Percentiles rank a stretch among this genome's conserved stretches.
phyloP scores from a whole-genome alignment of 1,284 basidiomycete genomes.

The Marasmius tenuissimus region DNA sequence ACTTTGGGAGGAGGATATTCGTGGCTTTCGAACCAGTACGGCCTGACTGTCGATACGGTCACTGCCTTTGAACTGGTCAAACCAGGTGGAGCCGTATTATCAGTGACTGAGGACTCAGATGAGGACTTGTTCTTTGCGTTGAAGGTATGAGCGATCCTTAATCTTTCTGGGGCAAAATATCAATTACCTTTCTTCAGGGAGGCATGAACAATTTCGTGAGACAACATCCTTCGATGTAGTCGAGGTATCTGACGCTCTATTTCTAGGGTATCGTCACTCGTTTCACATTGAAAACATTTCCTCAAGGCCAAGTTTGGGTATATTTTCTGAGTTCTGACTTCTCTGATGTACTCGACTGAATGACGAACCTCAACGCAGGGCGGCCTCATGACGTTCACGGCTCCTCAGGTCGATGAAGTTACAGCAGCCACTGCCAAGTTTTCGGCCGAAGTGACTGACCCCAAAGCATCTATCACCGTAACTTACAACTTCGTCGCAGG shows the following conservation, averaged over 20 bases:
- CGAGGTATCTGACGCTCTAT: conserved; percentile 1
- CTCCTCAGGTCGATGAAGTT: conserved; percentile 35
- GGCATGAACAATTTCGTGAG: conserved; percentile 42
- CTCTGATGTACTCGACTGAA: not conserved
- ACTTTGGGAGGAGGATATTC: conserved; percentile 52
- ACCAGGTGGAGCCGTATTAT: conserved; percentile 33
- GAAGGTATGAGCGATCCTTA: conserved; percentile 20
- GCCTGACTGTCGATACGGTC: conserved; percentile 40
- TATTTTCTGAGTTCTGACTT: conserved; percentile 9
- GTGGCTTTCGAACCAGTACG: conserved; percentile 36
- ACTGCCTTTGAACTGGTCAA: conserved; percentile 34
- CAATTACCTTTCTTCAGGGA: conserved; percentile 2
- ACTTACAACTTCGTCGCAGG: conserved; percentile 50
- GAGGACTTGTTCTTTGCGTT: conserved; percentile 40
- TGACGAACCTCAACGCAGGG: conserved; percentile 38
- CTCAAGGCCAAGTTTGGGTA: conserved; percentile 51
- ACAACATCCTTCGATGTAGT: not conserved
- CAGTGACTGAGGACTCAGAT: conserved; percentile 28
- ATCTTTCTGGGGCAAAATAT: not conserved
- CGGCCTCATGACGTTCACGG: conserved; percentile 46
- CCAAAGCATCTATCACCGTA: conserved; percentile 60
- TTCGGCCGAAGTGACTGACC: conserved; percentile 45
- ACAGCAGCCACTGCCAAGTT: conserved; percentile 51
- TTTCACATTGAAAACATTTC: conserved; percentile 43
- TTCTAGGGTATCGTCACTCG: conserved; percentile 49